Evolutionary conservation across 2,329 filamentous ascomycete species (phyloP).

Genomic region (Reticulascus tulasneorum): DNA sequence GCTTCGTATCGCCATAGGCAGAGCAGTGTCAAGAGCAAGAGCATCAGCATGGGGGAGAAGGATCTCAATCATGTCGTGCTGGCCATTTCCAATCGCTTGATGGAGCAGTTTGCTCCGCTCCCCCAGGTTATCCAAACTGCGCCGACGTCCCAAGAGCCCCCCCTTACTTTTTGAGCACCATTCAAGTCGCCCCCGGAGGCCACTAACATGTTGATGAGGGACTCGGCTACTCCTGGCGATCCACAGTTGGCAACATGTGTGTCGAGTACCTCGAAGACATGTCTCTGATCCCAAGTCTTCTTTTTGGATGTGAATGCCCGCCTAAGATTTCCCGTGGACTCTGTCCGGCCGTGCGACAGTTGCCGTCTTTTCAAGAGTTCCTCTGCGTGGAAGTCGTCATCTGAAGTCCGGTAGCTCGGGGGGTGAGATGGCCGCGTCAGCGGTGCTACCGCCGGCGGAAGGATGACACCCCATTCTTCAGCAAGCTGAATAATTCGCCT

Average conservation of each 20-base stretch:
- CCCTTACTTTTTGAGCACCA: constrained; percentile 41
- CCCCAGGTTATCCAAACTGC: constrained; percentile 43
- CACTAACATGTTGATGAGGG: constrained; percentile 46
- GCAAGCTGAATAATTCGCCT: constrained; percentile 47
- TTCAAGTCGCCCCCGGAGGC: constrained; percentile 48
- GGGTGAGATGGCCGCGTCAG: constrained; percentile 37
- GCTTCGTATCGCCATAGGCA: constrained; percentile 44
- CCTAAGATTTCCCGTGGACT: constrained; percentile 24
- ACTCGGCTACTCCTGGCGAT: constrained; percentile 52
- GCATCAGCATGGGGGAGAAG: constrained; percentile 50
- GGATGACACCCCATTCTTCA: constrained; percentile 44
- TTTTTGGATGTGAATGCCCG: constrained; percentile 43
- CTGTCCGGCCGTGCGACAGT: constrained; percentile 23
- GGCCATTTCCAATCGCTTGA: constrained; percentile 45
- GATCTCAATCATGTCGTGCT: constrained; percentile 50
- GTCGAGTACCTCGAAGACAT: constrained; percentile 49
- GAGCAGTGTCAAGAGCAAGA: constrained; percentile 43
- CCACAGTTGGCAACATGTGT: constrained; percentile 45
- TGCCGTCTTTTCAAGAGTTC: constrained; percentile 47
- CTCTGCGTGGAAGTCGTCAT: constrained; percentile 51
- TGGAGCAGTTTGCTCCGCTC: constrained; percentile 49
- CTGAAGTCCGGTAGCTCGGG: constrained; percentile 39
- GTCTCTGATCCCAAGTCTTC: constrained; percentile 48
- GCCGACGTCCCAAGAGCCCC: constrained; percentile 43
- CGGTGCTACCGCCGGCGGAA: constrained; percentile 34